Evolutionary conservation across 1,139 yeast genomes (phyloP), one percentile per base, ranked within the genome.

Genomic region (Taphrina wiesneri): DNA sequence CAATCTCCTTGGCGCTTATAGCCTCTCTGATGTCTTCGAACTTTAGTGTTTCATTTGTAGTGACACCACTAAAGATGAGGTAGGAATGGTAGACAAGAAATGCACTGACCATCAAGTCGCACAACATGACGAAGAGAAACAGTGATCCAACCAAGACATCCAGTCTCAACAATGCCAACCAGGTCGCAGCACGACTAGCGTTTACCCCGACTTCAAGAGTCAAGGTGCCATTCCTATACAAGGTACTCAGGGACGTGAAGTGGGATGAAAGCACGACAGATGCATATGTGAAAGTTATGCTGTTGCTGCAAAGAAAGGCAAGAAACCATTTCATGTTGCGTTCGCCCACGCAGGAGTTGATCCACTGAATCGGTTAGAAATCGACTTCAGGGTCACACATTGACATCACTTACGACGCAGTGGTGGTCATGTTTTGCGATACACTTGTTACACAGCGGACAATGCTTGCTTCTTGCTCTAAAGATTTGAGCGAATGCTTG

Each of bases 11-110:
- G n/a, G 78, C 78, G 11, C 82, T 72, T 9, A 90, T 80, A 69
- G 88, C 79, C 59, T 85, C 82, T 67, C 86, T 86, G 13, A 93
- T 80, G 23, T 83, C 86, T 28, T 81, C 85, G 98, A 98, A 93
- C 75, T 93, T 93, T 61, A 82, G 85, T 11, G 86, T 79, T 76
- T 93, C 99, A 73, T 89, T 92, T 1, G 97, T 90, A n/a, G 98
- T 91, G 71, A 88, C 88, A 0, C 99, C 99, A 47, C 86, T 80
- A 71, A 84, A 85, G 1, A 90, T 78, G 72, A 86, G 83, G 66
- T 84, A 77, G 25, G 87, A 49, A 70, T 90, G 96, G 70, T 88
- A 82, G 0, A 75, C 77, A 0, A 86, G 74, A 74, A 92, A 92
- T 56, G 85, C 78, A 0, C 77, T 70, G 11, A 86, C 81, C 11